phyloP scores from a whole-genome alignment of 2,329 filamentous ascomycete genomes.

The Aspergillus persii region DNA sequence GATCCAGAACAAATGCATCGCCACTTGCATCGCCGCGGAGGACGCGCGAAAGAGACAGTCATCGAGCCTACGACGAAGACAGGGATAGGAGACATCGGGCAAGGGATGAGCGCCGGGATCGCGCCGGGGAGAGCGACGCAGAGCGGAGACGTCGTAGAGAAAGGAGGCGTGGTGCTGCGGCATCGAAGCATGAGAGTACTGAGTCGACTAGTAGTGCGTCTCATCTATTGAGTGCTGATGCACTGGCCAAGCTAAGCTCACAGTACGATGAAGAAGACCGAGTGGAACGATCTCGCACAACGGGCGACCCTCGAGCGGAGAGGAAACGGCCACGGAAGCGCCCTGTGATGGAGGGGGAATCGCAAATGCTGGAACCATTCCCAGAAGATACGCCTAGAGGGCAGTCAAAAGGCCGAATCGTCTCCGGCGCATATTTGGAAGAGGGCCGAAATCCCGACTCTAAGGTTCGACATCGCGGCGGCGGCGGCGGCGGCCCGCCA shows the following conservation, averaged over 20 bases:
- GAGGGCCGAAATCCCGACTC: slow-evolving; percentile 57
- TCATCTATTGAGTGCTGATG: slow-evolving; percentile 50
- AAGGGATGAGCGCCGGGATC: slow-evolving; percentile 6
- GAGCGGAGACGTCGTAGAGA: slow-evolving; percentile 27
- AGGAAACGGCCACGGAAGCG: slow-evolving; percentile 26
- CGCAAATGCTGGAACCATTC: slow-evolving; percentile 17
- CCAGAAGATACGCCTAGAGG: slow-evolving; percentile 36
- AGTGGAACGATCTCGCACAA: slow-evolving; percentile 43
- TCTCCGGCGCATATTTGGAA: slow-evolving; percentile 68
- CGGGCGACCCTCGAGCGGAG: slow-evolving; percentile 23
- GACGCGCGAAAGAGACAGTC: slow-evolving; percentile 34
- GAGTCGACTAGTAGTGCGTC: slow-evolving; percentile 45
- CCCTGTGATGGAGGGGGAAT: slow-evolving; percentile 23
- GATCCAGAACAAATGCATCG: slow-evolving; percentile 35
- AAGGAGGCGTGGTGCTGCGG: slow-evolving; percentile 16
- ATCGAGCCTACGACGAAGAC: slow-evolving; percentile 23
- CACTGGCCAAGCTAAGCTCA: slow-evolving; percentile 65
- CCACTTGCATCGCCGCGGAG: slow-evolving; percentile 38
- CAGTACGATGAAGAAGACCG: slow-evolving; percentile 57
- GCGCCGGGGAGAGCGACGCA: slow-evolving; percentile 24
- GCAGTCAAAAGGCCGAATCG: slow-evolving; percentile 59
- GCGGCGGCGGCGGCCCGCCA: slow-evolving; percentile 25
- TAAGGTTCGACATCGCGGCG: slow-evolving; percentile 45
- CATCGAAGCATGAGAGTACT: slow-evolving; percentile 37
- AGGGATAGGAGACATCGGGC: slow-evolving; percentile 6